Evolutionary conservation across 768 basidiomycete species (phyloP), one percentile per base, ranked within the genome.

Genomic region (Rhodotorula paludigena): DNA sequence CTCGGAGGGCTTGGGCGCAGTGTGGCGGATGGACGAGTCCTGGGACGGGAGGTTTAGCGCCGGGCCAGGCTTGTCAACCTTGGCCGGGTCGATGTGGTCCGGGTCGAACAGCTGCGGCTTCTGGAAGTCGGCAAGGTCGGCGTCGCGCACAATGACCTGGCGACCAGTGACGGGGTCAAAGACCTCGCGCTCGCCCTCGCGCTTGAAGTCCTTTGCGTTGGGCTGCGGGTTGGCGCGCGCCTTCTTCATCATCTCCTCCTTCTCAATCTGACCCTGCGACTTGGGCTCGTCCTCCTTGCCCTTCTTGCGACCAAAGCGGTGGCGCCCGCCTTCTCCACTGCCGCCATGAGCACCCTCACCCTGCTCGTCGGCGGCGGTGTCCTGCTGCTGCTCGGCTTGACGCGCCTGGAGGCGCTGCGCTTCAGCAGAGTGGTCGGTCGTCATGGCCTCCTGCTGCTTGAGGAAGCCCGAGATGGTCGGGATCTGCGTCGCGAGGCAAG

Each of bases 1-100:
- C 57, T 74, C 60, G 54, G 74, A 61, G 3, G 76, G 72, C 8
- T 42, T 57, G 18, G 76, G 76, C 14, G 74, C 49, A 14, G 64
- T 64, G 57, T 73, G 49, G 33, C 68, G 36, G 33, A 63, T 32
- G 32, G 59, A 52, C 21, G 59, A 53, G 35, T 47, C 38, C 15
- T 36, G 56, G 35, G 28, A 10, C 10, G 60, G 60, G 20, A 48
- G 25, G 47, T 72, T 67, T 15, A 52, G 53, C 12, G 71, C 28
- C 15, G 71, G 71, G 1, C 71, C 71, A 16, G 45, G 45, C 7
- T n/a, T 38, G 12, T 47, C 7, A 2, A 20, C 14, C 11, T 67
- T 60, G 1, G 66, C 8, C 12, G 71, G 71, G 35, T 72, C 63
- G 60, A 72, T 30, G 30, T 67, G 52, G 0, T 61, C 45, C 0